Evolutionary conservation across 768 basidiomycete species (phyloP).

Genomic region (Termitomyces sp.): DNA sequence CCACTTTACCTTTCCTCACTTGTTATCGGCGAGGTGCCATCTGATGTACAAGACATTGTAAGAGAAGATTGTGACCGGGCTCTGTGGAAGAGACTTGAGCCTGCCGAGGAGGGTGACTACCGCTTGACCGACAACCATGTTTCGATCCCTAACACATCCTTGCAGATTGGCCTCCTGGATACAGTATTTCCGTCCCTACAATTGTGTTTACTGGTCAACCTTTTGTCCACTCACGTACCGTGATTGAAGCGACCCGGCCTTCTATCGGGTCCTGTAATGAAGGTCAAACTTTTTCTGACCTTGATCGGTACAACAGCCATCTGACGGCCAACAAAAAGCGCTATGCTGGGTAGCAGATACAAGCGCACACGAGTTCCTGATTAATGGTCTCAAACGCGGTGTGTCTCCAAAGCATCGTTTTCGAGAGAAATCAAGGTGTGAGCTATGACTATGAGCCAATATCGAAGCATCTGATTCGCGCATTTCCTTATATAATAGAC

Average conservation of each 20-base stretch:
- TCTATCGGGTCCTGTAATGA: constrained; percentile 58
- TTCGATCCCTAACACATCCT: not conserved
- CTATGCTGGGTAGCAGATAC: constrained; percentile 65
- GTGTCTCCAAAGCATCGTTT: constrained; percentile 66
- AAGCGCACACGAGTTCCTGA: constrained; percentile 53
- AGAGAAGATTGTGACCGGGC: constrained; percentile 64
- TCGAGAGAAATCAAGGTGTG: constrained; percentile 55
- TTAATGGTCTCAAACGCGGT: constrained; percentile 77
- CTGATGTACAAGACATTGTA: constrained; percentile 31
- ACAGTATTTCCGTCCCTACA: constrained; percentile 39
- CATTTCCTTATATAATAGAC: constrained; percentile 27
- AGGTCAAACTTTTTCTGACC: constrained; percentile 33
- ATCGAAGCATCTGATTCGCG: not conserved
- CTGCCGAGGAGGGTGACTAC: constrained; percentile 33
- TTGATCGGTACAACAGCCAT: not conserved
- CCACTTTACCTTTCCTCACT: constrained; percentile 65
- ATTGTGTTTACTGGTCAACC: constrained; percentile 53
- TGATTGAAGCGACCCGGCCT: constrained; percentile 19
- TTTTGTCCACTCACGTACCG: constrained; percentile 53
- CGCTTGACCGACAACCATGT: not conserved
- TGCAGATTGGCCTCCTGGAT: constrained; percentile 43
- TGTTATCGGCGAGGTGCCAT: constrained; percentile 67
- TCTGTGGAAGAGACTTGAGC: constrained; percentile 50
- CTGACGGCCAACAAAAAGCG: constrained; percentile 34
- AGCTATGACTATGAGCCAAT: not conserved